Base-by-base conservation (phyloP, 1,284 basidiomycete genomes). In the Pulchroboletus neoregius region DNA sequence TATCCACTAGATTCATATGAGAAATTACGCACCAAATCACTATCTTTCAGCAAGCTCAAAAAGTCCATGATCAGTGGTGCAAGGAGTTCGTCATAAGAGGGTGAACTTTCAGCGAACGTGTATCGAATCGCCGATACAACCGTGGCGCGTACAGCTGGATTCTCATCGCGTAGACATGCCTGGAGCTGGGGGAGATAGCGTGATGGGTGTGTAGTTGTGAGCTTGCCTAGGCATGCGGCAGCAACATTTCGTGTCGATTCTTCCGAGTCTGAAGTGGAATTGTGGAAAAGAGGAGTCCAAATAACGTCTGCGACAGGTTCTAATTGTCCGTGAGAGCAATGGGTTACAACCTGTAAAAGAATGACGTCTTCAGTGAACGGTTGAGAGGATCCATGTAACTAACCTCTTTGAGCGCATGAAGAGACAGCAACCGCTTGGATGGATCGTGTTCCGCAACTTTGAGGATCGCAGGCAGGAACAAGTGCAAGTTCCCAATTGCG, bases 81-180 rank as follows among this genome's bases (percentile, higher is more conserved):
- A 49, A 98, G 81, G 23, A 93, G 72, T 62, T 94, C 92, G 60
- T 98, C 94, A 61, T 93, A 94, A 0, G 85, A 76, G 23, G 80
- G 78, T 1, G 85, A 79, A 3, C 84, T 84, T 62, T 97, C 94
- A 22, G 88, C 91, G 56, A 99, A 94, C 0, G 94, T 96, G 65
- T 97, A 98, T 13, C 96, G 82, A 54, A 98, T 87, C 1, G 95
- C 92, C 5, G 94, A 90, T 8, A 96, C 84, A 38, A 96, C 94
- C 3, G 93, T 91, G 0, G 93, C 93, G 23, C 94, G 80, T 13
- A 88, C 80, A 13, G 84, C 76, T 2, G 84, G 75, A 55, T 83
- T 84, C 8, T 74, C 68, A 58, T 90, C 81, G 27, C 65, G 72
- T 58, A 93, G 83, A 35, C 86, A 82, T 33, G 91, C 87, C 62